phyloP scores from a whole-genome alignment of 306 rosid genomes.

The Abrus precatorius region DNA sequence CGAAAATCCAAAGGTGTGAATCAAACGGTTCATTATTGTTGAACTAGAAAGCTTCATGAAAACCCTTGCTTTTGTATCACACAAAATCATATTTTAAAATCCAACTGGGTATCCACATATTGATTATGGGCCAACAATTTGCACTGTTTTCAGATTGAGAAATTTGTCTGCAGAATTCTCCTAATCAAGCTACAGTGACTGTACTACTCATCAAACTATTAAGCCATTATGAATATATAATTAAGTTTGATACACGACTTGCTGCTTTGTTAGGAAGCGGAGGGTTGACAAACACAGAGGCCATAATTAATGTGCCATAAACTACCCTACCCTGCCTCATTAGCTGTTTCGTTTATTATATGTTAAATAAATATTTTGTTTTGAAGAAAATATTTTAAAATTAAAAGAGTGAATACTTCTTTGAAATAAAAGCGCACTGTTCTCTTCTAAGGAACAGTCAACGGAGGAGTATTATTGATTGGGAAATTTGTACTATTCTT shows the following conservation, averaged over 20 bases:
- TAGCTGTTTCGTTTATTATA: too few relatives aligned
- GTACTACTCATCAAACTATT: neutral
- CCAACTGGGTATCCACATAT: neutral
- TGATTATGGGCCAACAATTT: slow-evolving; percentile 9
- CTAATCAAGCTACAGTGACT: neutral
- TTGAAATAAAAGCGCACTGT: neutral
- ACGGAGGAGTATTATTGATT: neutral
- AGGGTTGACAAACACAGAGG: neutral
- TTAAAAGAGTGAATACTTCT: neutral
- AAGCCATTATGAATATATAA: neutral
- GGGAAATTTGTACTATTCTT: neutral
- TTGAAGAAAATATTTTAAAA: neutral
- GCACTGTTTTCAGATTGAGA: slow-evolving; percentile 5
- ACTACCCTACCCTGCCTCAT: neutral
- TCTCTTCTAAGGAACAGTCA: neutral
- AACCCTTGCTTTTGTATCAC: neutral
- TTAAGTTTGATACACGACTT: neutral
- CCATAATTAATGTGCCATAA: neutral
- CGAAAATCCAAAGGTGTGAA: neutral
- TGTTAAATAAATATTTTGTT: neutral
- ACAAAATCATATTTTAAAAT: neutral
- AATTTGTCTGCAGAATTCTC: slow-evolving; percentile 18
- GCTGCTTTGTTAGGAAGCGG: neutral
- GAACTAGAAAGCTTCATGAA: neutral
- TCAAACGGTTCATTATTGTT: neutral